A percentile compares a stretch with the other conserved stretches of the same genome.
phyloP scores from a whole-genome alignment of 345 rosid species.

The Rhizophora mangle region DNA sequence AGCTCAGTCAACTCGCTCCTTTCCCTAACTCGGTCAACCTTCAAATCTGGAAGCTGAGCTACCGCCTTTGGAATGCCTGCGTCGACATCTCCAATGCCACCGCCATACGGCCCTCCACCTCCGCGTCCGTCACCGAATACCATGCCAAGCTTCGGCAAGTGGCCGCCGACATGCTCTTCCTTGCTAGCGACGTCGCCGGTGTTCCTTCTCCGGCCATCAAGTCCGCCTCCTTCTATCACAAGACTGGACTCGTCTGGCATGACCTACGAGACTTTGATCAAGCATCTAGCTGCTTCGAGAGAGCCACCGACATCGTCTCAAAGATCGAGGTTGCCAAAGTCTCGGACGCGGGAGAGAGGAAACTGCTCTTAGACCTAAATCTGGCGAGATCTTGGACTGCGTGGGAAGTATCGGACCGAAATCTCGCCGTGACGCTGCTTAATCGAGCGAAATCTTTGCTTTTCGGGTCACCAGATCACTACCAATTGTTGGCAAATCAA shows the following conservation, averaged over 20 bases:
- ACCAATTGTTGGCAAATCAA: conserved; percentile 60
- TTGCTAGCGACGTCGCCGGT: conserved; percentile 58
- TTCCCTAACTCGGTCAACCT: conserved; percentile 68
- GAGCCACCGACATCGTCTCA: conserved; percentile 71
- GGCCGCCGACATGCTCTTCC: conserved; percentile 83
- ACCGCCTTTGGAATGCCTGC: conserved; percentile 94
- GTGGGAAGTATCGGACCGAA: conserved; percentile 69
- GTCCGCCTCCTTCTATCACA: conserved; percentile 71
- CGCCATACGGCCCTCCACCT: conserved; percentile 37
- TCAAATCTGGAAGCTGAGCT: conserved; percentile 80
- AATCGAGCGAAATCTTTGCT: conserved; percentile 62
- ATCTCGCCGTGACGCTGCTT: conserved; percentile 72
- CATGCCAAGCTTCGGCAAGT: conserved; percentile 60
- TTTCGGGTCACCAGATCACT: conserved; percentile 67
- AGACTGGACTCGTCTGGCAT: conserved; percentile 72
- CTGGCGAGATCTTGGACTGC: conserved; percentile 84
- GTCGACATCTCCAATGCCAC: conserved; percentile 76
- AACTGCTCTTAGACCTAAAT: conserved; percentile 65
- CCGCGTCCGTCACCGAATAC: conserved; percentile 10
- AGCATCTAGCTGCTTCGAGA: conserved; percentile 83
- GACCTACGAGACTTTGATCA: conserved; percentile 57
- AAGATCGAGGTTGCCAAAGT: conserved; percentile 45
- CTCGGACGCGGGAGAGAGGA: conserved; percentile 63
- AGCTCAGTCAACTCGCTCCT: conserved; percentile 53
- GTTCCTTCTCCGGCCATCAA: conserved; percentile 74